Evolutionary conservation across 2,329 filamentous ascomycete genomes (phyloP), one percentile per base, ranked within the genome.

Genomic region (Aspergillus quadrilineatus): DNA sequence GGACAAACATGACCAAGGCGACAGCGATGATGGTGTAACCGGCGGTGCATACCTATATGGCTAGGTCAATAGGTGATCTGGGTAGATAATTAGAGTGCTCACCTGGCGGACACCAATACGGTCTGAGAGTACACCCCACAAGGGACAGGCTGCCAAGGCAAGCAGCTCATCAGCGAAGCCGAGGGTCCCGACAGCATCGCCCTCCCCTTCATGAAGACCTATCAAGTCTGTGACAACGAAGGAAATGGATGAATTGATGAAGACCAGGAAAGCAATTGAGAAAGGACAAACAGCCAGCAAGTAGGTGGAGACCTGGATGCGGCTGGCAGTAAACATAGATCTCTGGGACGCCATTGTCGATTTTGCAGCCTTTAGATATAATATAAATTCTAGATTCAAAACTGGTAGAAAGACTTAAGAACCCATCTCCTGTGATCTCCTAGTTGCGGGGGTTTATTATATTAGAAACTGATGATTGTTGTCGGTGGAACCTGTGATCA

Each of bases 11-110:
- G 45, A 89, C 83, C 58, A 99, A 76, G 17, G 90, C 85, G 10
- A 92, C 61, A 0, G 89, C 92, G 53, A 97, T 89, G 63, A 97
- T 84, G 26, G 82, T 75, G 71, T 97, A 99, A 6, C 94, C 94
- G 39, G 89, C 75, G 26, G 92, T 88, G 62, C 76, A 78, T 28
- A 80, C 77, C 77, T 79, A 58, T 10, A 42, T n/a, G n/a, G 36
- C 26, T 42, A 14, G 44, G 48, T 58, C 37, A 56, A 39, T 48
- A 41, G 9, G 22, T n/a, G 14, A n/a, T 47, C 8, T 29, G 1
- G 55, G 49, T 17, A 44, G 36, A 44, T 52, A 14, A 34, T 15
- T 12, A 43, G 42, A 47, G 37, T 39, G 60, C 75, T 69, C 67
- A 80, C 78, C 69, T 73, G 70, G 56, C 78, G 75, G 50, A 80